Conservation (phyloP, 1,284 basidiomycete species). For the Agroathelia rolfsii region DNA sequence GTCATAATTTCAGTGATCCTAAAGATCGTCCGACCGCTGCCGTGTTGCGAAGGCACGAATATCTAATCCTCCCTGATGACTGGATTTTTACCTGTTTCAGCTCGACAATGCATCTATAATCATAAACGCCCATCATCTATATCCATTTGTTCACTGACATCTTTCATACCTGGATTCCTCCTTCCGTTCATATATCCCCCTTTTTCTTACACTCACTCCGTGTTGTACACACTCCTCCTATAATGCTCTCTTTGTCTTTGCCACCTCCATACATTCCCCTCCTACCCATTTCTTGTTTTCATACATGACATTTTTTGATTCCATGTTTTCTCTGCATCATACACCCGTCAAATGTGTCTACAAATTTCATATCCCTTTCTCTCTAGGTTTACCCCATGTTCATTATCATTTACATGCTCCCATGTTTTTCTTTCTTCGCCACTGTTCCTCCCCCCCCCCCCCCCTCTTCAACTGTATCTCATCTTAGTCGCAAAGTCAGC, state of each 20-base stretch:
- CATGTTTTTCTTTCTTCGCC: slow-evolving; percentile 2
- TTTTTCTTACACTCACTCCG: no score
- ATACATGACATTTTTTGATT: slow-evolving; percentile 7
- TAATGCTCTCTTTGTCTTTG: no score
- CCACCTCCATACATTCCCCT: no score
- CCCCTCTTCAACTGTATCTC: slow-evolving; percentile 1
- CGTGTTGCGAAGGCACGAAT: slow-evolving; percentile 78
- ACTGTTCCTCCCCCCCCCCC: neutral
- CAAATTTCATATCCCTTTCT: slow-evolving; percentile 1
- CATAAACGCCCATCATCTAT: slow-evolving; percentile 10
- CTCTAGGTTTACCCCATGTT: slow-evolving; percentile 7
- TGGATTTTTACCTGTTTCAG: slow-evolving; percentile 72
- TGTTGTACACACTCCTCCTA: no score
- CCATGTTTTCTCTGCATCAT: neutral
- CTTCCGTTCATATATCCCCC: slow-evolving; percentile 5
- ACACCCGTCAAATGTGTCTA: no score
- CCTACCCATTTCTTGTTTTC: no score
- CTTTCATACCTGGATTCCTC: slow-evolving; percentile 15
- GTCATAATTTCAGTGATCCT: slow-evolving; percentile 57
- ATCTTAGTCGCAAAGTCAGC: no score
- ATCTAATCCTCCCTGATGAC: slow-evolving; percentile 63
- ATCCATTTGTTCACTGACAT: slow-evolving; percentile 8
- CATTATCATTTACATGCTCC: slow-evolving; percentile 6
- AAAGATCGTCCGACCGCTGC: slow-evolving; percentile 77
- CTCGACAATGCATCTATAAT: no score